A percentile compares a stretch with the other conserved stretches of the same genome.
These are phyloP conservation scores for Elymus sibiricus DNA, from an alignment of 176 grass and related monocot genomes.

Conservation along the genomic window DNA sequence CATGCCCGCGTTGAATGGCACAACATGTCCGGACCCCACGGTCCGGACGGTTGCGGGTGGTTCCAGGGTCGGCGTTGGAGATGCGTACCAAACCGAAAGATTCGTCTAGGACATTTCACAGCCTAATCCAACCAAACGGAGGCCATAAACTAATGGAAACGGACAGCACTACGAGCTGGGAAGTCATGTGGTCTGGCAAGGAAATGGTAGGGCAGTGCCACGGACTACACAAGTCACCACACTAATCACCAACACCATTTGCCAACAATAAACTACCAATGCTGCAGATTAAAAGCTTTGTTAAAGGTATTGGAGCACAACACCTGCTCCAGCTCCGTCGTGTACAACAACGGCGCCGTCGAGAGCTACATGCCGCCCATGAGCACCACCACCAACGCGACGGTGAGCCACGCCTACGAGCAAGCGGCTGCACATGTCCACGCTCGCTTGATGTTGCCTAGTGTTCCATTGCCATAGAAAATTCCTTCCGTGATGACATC, in stretches of 20 bases:
- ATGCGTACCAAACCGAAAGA: not conserved
- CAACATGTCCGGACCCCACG: too few species aligned
- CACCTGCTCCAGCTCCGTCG: constrained; percentile 62
- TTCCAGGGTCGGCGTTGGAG: too few species aligned
- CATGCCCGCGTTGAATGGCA: too few species aligned
- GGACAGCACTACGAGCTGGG: constrained; percentile 28
- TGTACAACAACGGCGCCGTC: constrained; percentile 46
- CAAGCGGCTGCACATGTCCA: not conserved
- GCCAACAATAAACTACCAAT: not conserved
- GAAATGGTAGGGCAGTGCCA: constrained; percentile 21
- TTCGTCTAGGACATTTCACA: constrained; percentile 27
- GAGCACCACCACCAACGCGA: constrained; percentile 16
- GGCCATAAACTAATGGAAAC: constrained; percentile 27
- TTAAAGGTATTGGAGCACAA: constrained; percentile 41
- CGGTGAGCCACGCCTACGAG: constrained; percentile 8
- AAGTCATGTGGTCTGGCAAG: constrained; percentile 34
- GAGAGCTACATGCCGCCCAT: constrained; percentile 53
- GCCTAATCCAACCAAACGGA: constrained; percentile 26
- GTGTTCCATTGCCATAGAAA: too few species aligned
- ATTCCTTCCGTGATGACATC: too few species aligned
- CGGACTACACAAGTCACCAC: constrained; percentile 26
- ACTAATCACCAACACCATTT: constrained; percentile 19
- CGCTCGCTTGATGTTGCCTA: too few species aligned
- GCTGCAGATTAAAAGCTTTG: constrained; percentile 3
- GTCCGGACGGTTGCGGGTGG: too few species aligned